Conservation (phyloP, 2,329 filamentous ascomycete genomes). For the Colletotrichum sp. region DNA sequence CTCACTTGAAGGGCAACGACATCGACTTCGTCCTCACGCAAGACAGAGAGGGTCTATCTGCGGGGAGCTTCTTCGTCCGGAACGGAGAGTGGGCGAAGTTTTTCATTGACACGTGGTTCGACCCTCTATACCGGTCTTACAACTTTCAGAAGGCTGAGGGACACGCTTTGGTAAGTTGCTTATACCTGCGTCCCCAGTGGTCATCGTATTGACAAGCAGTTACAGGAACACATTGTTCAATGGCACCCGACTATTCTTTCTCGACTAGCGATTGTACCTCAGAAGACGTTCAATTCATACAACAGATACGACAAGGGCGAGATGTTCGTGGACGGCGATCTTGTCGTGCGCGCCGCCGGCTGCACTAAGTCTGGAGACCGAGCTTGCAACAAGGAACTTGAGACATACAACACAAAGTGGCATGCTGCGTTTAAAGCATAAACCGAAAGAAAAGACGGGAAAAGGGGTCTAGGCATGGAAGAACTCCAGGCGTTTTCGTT, state of each 20-base stretch:
- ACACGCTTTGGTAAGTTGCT: constrained; percentile 77
- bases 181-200: constrained; percentile 1
- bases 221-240: constrained; percentile 83
- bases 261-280: constrained; percentile 87
- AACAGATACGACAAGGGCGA: constrained; percentile 59
- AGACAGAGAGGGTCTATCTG: constrained; percentile 79
- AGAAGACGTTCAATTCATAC: constrained; percentile 84
- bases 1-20: constrained; percentile 76
- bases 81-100: constrained; percentile 92
- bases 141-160: constrained; percentile 95
- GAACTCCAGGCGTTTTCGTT: constrained; percentile 15
- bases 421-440: constrained; percentile 46
- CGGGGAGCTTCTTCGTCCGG: constrained; percentile 78
- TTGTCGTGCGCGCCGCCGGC: constrained; percentile 78
- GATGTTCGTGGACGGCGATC: constrained; percentile 79
- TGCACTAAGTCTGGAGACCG: constrained; percentile 65
- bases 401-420: constrained; percentile 53
- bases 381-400: constrained; percentile 76
- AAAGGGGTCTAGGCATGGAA: neutral
- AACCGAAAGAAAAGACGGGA: constrained; percentile 36
- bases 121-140: constrained; percentile 90
- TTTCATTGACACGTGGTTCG: constrained; percentile 95
- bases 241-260: constrained; percentile 97
- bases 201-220: neutral
- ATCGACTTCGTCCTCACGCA: constrained; percentile 86